Evolutionary conservation across 2,329 filamentous ascomycete species (phyloP).

Genomic region (Botryosphaeria dothidea): DNA sequence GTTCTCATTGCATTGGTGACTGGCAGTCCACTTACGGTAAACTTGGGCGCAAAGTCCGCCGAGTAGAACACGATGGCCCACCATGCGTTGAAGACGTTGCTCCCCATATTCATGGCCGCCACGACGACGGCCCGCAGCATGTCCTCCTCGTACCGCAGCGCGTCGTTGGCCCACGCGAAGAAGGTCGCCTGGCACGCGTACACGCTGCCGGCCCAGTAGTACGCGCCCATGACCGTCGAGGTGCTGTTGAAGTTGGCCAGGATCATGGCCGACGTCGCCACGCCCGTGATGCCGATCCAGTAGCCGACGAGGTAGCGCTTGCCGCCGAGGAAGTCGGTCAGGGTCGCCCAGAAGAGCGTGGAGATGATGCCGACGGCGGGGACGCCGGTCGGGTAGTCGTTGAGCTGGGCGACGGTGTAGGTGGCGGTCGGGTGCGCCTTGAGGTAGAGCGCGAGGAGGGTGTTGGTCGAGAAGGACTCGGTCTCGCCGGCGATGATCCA

Average conservation of each 20-base stretch:
- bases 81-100: conserved; percentile 70
- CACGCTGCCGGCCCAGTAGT: conserved; percentile 69
- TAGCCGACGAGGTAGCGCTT: conserved; percentile 67
- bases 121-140: conserved; percentile 67
- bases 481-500: conserved; percentile 73
- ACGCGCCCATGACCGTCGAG: conserved; percentile 61
- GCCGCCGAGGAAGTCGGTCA: conserved; percentile 66
- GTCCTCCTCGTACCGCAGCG: conserved; percentile 64
- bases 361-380: conserved; percentile 54
- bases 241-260: conserved; percentile 55
- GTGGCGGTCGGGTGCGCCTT: conserved; percentile 46
- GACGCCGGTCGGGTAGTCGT: conserved; percentile 57
- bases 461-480: conserved; percentile 69
- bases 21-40: conserved; percentile 51
- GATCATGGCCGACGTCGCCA: conserved; percentile 64
- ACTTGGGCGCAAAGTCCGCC: conserved; percentile 66
- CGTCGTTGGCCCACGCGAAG: conserved; percentile 75
- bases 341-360: conserved; percentile 68
- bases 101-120: conserved; percentile 71
- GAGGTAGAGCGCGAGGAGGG: conserved; percentile 56
- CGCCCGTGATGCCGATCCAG: conserved; percentile 66
- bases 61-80: conserved; percentile 73
- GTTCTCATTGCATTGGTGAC: no score
- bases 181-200: conserved; percentile 75
- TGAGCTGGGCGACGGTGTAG: conserved; percentile 52